These are phyloP conservation scores for Phytophthora citricola DNA, from an alignment of 352 stramenopile genomes.

Conservation along the genomic window DNA sequence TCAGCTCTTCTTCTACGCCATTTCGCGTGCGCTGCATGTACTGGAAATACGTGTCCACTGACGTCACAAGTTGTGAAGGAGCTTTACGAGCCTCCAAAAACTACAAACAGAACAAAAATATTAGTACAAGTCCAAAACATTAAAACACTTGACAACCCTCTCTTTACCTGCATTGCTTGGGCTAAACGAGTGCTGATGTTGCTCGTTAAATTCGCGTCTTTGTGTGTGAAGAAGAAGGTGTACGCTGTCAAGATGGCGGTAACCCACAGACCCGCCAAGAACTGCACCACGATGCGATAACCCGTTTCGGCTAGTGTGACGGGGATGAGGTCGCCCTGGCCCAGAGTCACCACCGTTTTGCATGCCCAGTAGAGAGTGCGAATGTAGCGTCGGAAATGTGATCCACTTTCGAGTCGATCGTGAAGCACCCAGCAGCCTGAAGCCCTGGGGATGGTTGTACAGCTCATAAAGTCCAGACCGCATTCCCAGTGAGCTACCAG, in stretches of 20 bases:
- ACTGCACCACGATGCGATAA: constrained; percentile 71
- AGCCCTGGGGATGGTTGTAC: constrained; percentile 15
- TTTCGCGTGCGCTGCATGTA: constrained; percentile 79
- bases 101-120: constrained; percentile 18
- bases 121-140: background rate
- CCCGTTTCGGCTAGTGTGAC: constrained; percentile 58
- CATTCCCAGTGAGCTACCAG: constrained; percentile 60
- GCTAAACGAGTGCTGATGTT: constrained; percentile 70
- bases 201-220: constrained; percentile 61
- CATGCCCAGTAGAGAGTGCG: constrained; percentile 73
- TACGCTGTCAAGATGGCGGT: constrained; percentile 75
- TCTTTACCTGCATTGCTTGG: constrained; percentile 52
- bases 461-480: constrained; percentile 45
- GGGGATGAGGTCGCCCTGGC: constrained; percentile 72
- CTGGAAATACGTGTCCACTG: constrained; percentile 67
- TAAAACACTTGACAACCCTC: too few species aligned
- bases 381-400: constrained; percentile 54
- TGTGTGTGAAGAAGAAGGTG: constrained; percentile 76
- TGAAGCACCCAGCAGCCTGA: constrained; percentile 64
- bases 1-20: constrained; percentile 58
- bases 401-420: constrained; percentile 61
- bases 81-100: constrained; percentile 57
- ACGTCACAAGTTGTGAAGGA: constrained; percentile 26
- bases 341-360: constrained; percentile 77
- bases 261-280: constrained; percentile 68